A percentile compares a stretch with the other conserved stretches of the same genome.
phyloP scores from a whole-genome alignment of 2,329 filamentous ascomycete species.

The Alternaria rosae region DNA sequence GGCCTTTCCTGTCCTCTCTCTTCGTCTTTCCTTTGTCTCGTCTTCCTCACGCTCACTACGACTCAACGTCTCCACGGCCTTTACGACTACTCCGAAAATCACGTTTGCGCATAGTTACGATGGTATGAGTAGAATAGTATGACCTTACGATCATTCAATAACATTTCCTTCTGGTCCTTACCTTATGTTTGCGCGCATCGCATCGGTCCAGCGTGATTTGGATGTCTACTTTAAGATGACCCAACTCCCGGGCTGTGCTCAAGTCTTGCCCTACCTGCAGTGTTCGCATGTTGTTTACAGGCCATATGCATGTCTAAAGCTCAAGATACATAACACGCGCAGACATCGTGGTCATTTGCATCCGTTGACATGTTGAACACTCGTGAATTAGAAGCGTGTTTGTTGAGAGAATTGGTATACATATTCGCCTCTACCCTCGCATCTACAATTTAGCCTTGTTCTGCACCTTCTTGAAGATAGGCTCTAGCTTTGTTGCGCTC shows the following conservation, averaged over 20 bases:
- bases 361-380: rapidly evolving
- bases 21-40: background rate
- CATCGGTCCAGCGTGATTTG: background rate
- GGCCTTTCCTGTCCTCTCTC: conserved; percentile 3
- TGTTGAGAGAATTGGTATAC: background rate
- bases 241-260: background rate
- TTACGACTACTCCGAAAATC: background rate
- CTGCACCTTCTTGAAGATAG: conserved; percentile 63
- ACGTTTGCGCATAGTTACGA: conserved; percentile 1
- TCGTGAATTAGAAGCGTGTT: background rate
- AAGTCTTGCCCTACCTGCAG: background rate
- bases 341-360: background rate
- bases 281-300: background rate
- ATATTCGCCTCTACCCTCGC: background rate
- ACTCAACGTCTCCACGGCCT: background rate
- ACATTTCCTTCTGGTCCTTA: background rate
- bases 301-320: background rate
- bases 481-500: conserved; percentile 97
- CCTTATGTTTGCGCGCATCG: background rate
- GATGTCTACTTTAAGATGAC: background rate
- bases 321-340: background rate
- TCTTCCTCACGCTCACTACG: background rate
- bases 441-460: conserved; percentile 48
- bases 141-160: background rate
- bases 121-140: background rate